Conservation (phyloP, 768 basidiomycete species). For the Lactifluus pinguis region DNA sequence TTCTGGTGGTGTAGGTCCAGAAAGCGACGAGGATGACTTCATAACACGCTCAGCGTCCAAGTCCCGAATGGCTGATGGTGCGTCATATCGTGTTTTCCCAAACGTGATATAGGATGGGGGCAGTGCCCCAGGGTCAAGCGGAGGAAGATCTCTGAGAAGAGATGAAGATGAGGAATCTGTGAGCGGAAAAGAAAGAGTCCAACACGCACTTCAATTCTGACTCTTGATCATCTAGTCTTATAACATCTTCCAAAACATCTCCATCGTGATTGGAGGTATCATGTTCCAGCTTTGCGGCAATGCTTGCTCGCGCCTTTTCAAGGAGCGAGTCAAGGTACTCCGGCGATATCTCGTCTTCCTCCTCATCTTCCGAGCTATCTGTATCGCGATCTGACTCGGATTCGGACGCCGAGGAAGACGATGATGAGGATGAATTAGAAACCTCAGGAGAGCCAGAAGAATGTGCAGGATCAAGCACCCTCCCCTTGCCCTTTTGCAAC, state of each 20-base stretch:
- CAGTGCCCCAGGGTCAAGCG: conserved; percentile 54
- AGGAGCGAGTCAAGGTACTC: conserved; percentile 57
- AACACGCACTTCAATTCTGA: conserved; percentile 30
- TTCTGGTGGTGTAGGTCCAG: conserved; percentile 50
- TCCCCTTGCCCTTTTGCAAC: conserved; percentile 38
- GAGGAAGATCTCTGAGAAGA: conserved; percentile 45
- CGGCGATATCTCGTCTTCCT: conserved; percentile 42
- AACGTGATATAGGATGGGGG: conserved; percentile 58
- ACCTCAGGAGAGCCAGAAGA: conserved; percentile 8
- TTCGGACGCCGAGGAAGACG: conserved; percentile 25
- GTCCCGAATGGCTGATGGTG: conserved; percentile 45
- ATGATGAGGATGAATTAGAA: background rate
- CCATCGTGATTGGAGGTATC: background rate
- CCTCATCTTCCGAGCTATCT: conserved; percentile 24
- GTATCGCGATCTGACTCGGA: conserved; percentile 27
- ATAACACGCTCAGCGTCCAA: conserved; percentile 49
- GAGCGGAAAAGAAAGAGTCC: background rate
- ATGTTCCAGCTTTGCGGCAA: conserved; percentile 18
- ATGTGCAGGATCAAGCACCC: conserved; percentile 17
- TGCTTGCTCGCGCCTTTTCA: conserved; percentile 50
- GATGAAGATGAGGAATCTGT: background rate
- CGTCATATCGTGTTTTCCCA: conserved; percentile 33
- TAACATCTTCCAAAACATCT: conserved; percentile 37
- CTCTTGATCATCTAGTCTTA: conserved; percentile 34
- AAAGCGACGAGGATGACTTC: conserved; percentile 39